These are phyloP conservation scores for Gastrodia elata DNA, from an alignment of 106 monocot species.

Conservation along the genomic window DNA sequence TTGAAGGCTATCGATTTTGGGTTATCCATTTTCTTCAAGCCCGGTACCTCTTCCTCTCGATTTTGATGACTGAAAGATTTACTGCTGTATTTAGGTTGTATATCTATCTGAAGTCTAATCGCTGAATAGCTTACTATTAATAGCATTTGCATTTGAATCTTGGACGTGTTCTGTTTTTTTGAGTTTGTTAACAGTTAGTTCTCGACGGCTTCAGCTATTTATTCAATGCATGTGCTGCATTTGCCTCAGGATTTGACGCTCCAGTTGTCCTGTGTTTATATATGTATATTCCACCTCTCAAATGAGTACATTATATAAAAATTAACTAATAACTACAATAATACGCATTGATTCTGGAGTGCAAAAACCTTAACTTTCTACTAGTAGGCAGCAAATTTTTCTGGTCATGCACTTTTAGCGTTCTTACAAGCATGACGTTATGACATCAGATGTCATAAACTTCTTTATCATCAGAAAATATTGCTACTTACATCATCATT, in stretches of 20 bases:
- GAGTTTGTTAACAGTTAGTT: not conserved
- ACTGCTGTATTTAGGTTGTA: not conserved
- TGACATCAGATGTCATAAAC: no score
- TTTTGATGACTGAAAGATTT: not conserved
- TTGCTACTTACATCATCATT: no score
- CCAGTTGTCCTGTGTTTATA: not conserved
- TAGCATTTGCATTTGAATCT: not conserved
- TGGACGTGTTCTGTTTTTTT: not conserved
- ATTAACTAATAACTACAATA: not conserved
- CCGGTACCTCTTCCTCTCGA: conserved; percentile 30
- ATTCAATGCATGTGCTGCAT: not conserved
- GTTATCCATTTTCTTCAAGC: conserved; percentile 79
- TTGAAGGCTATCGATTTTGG: conserved; percentile 79
- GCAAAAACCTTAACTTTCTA: not conserved
- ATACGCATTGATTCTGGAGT: not conserved
- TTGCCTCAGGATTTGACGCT: not conserved
- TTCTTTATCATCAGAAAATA: no score
- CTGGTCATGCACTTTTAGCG: not conserved
- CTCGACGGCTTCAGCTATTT: not conserved
- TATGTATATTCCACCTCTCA: not conserved
- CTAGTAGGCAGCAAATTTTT: not conserved
- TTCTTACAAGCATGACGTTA: not conserved
- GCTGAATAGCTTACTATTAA: not conserved
- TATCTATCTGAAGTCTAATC: not conserved
- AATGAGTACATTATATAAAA: not conserved